Conservation (phyloP, 1,139 yeast genomes). For the Debaryomycetaceae sp. region DNA sequence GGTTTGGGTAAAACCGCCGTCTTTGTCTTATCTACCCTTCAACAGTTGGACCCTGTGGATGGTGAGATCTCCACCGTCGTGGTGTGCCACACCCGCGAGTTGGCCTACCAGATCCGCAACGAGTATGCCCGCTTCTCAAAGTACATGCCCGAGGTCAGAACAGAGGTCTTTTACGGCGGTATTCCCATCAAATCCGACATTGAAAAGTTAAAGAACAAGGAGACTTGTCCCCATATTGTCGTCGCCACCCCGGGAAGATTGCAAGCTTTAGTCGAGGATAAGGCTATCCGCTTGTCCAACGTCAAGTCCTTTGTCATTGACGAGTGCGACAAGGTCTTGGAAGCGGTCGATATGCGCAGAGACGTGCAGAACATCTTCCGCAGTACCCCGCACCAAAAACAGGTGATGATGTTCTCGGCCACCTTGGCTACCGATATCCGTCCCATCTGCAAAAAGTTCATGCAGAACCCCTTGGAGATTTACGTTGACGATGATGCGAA, state of each 20-base stretch:
- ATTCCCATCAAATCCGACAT: conserved; percentile 78
- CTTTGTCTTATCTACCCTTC: conserved; percentile 88
- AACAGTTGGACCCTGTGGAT: conserved; percentile 94
- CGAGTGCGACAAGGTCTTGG: conserved; percentile 97
- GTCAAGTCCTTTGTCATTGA: conserved; percentile 94
- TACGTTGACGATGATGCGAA: conserved; percentile 97
- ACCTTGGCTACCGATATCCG: conserved; percentile 90
- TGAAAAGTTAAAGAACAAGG: conserved; percentile 83
- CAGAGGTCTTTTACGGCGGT: conserved; percentile 97
- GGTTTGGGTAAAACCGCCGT: conserved; percentile 99
- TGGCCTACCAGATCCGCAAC: conserved; percentile 96
- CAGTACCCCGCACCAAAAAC: conserved; percentile 96
- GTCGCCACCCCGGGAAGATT: conserved; percentile 99
- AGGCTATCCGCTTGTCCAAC: conserved; percentile 74
- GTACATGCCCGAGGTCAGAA: conserved; percentile 95
- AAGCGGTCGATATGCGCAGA: conserved; percentile 89
- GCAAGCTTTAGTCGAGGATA: conserved; percentile 87
- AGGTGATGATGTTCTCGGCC: conserved; percentile 99
- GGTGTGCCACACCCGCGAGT: conserved; percentile 95
- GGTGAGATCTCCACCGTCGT: conserved; percentile 95
- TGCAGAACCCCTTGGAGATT: conserved; percentile 96
- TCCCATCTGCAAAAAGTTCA: conserved; percentile 94
- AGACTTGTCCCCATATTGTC: conserved; percentile 90
- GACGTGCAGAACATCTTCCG: conserved; percentile 98
- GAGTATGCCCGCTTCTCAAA: conserved; percentile 97